A percentile compares a stretch with the other conserved stretches of the same genome.
Evolutionary conservation across 805 yeast species (phyloP).

Genomic region (Candida railenensis): DNA sequence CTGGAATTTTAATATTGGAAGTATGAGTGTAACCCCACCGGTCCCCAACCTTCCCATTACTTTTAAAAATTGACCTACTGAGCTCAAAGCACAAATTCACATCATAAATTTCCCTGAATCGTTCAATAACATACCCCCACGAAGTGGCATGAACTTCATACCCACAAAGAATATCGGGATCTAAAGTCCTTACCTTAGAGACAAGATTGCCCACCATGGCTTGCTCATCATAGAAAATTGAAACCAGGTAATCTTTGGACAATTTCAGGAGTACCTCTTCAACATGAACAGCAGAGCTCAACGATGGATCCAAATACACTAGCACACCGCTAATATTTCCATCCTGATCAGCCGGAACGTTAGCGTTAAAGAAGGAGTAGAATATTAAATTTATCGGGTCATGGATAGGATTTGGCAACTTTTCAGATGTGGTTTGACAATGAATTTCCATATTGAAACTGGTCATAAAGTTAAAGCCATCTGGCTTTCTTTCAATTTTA

Average conservation of each 20-base stretch:
- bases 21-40: constrained; percentile 84
- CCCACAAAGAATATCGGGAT: constrained; percentile 88
- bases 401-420: constrained; percentile 60
- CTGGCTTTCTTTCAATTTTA: constrained; percentile 34
- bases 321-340: not conserved
- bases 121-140: constrained; percentile 86
- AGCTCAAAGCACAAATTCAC: constrained; percentile 57
- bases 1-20: constrained; percentile 64
- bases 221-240: constrained; percentile 48
- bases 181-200: constrained; percentile 56
- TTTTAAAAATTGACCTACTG: constrained; percentile 54
- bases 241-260: not conserved
- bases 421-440: constrained; percentile 49
- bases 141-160: constrained; percentile 77
- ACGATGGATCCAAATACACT: constrained; percentile 3
- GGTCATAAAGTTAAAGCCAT: constrained; percentile 48
- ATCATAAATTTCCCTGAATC: constrained; percentile 48
- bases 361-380: constrained; percentile 55
- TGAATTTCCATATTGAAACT: constrained; percentile 70
- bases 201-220: constrained; percentile 58
- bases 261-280: not conserved
- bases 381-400: constrained; percentile 63
- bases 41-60: constrained; percentile 57
- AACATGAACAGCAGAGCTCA: not conserved
- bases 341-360: constrained; percentile 12